Base-by-base conservation (phyloP, 2,329 filamentous ascomycete genomes). In the Fusarium virguliforme region DNA sequence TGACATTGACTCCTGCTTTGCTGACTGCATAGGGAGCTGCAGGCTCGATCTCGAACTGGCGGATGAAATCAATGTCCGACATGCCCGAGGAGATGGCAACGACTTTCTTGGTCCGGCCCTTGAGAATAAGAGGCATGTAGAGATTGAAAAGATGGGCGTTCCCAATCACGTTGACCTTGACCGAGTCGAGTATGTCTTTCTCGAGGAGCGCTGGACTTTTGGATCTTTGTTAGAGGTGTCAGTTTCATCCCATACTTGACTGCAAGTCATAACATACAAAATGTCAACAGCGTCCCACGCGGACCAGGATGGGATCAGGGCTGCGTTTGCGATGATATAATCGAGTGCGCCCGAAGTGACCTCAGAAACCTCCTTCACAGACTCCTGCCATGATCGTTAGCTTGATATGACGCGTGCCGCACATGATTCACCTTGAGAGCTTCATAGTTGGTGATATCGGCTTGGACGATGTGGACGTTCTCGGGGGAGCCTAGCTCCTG, bases 241-340 rank as follows among this genome's bases (percentile, higher is more conserved):
- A 53, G 50, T 53, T 9, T 10, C 13, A 13, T 22, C 13, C 15
- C 18, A 9, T 26, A 37, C 32, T 35, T 34, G 22, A 22, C 7
- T 5, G 15, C 4, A 12, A 24, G 13, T 13, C 12, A 37, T 3
- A 13, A 51, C 48, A 34, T 18, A 51, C 28, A 51, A 6, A 12
- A 51, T 18, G 13, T 51, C 28, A 12, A 51, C 28, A 32, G 30
- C 46, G 46, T 51, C 30, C 28, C 28, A 53, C 18, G 50, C 50
- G 4, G 50, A 53, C 50, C 50, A 53, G 4, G 50, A 34, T 9
- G 50, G 30, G 12, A 34, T 34, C 12, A 34, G 18, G 30, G 30
- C 50, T 34, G 50, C 50, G 35, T 53, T 53, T 8, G 50, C 50
- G 30, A 53, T 53, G 12, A 53, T 24, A 9, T 53, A 53, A 53